These are phyloP conservation scores for Acephala macrosclerotiorum DNA, from an alignment of 2,329 filamentous ascomycete genomes.

Conservation along the genomic window DNA sequence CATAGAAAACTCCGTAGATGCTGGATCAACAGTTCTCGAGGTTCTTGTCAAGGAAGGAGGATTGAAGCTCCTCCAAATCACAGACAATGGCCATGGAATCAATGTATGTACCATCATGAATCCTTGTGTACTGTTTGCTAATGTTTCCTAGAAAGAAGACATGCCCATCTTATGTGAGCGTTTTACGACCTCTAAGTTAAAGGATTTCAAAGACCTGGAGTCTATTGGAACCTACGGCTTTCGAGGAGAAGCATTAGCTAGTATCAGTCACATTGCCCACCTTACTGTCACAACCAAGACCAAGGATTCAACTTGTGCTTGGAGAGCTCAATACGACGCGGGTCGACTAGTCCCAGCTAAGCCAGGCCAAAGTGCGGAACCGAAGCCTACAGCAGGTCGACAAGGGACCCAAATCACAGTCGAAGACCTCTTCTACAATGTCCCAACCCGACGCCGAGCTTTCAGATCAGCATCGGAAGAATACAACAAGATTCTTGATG, in stretches of 20 bases:
- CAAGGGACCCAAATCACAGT: conserved; percentile 95
- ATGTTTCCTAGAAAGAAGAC: conserved; percentile 76
- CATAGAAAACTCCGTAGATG: conserved; percentile 96
- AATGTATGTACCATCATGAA: conserved; percentile 61
- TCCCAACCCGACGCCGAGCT: conserved; percentile 85
- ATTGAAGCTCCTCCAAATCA: conserved; percentile 93
- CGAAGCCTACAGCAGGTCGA: conserved; percentile 86
- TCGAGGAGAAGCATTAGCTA: conserved; percentile 92
- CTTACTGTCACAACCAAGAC: conserved; percentile 95
- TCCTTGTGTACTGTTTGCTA: conserved; percentile 9
- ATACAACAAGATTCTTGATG: conserved; percentile 96
- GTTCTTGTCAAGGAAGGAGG: conserved; percentile 95
- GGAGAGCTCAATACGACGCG: conserved; percentile 86
- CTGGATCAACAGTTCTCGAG: conserved; percentile 91
- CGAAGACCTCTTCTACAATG: conserved; percentile 96
- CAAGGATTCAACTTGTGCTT: conserved; percentile 85
- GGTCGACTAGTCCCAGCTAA: conserved; percentile 84
- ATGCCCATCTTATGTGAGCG: conserved; percentile 91
- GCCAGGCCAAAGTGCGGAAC: conserved; percentile 85
- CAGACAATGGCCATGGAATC: conserved; percentile 96
- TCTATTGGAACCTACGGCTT: conserved; percentile 98
- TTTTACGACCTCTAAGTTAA: conserved; percentile 96
- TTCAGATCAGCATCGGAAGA: conserved; percentile 94
- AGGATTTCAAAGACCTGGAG: conserved; percentile 88
- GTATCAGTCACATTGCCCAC: conserved; percentile 98